Percentiles rank a stretch among this genome's conserved stretches.
Evolutionary conservation across 1,284 basidiomycete species (phyloP).

Genomic region (Apiotrichum brassicae): DNA sequence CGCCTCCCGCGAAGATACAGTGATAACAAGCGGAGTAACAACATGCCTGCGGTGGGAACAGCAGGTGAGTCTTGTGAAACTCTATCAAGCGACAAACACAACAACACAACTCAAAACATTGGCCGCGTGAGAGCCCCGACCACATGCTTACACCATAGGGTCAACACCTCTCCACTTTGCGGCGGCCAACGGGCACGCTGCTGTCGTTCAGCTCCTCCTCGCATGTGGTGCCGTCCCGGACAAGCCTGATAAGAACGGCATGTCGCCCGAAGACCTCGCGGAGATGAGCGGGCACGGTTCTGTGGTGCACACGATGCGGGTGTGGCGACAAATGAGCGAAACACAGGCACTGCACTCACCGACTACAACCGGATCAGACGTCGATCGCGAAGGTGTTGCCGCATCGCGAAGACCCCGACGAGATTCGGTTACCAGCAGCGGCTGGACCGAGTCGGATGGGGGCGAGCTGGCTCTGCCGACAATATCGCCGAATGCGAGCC

Average conservation of each 20-base stretch:
- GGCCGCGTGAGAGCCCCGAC: no score
- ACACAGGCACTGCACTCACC: background rate
- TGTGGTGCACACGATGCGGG: conserved; percentile 43
- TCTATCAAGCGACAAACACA: no score
- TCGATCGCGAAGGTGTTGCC: background rate
- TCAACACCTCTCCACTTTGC: conserved; percentile 93
- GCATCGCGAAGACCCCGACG: background rate
- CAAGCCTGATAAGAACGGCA: conserved; percentile 75
- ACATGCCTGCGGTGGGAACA: conserved; percentile 62
- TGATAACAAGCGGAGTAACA: conserved; percentile 44
- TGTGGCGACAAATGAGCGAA: conserved; percentile 35
- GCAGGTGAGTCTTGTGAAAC: conserved; percentile 43
- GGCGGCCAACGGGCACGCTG: conserved; percentile 77
- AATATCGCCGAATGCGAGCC: background rate
- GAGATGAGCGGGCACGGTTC: conserved; percentile 47
- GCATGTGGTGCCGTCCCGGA: conserved; percentile 70
- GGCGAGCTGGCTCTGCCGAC: background rate
- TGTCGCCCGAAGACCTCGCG: conserved; percentile 59
- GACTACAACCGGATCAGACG: background rate
- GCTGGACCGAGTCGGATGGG: background rate
- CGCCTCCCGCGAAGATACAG: conserved; percentile 62
- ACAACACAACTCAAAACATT: no score
- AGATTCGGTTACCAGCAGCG: conserved; percentile 7
- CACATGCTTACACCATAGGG: conserved; percentile 49
- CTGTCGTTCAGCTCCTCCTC: conserved; percentile 67